These are phyloP conservation scores for Pulveroboletus sp. DNA, from an alignment of 768 basidiomycete species.

Conservation along the genomic window DNA sequence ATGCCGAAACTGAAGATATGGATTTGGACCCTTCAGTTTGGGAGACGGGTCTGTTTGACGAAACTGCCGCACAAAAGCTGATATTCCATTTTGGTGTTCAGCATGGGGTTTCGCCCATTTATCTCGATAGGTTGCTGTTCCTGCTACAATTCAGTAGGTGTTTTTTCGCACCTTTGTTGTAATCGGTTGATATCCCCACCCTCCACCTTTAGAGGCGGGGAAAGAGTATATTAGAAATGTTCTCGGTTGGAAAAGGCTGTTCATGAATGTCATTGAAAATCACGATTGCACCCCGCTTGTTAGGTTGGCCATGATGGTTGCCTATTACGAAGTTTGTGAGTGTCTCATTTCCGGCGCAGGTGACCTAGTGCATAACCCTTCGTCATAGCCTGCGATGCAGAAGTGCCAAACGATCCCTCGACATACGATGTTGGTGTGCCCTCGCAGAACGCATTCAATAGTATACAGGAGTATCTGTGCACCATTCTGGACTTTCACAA, in stretches of 20 bases:
- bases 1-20: no score
- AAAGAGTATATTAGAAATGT: constrained; percentile 16
- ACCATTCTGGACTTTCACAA: constrained; percentile 9
- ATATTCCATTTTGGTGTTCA: no score
- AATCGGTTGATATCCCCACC: not conserved
- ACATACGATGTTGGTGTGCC: not conserved
- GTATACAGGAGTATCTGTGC: constrained; percentile 12
- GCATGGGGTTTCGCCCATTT: no score
- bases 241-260: constrained; percentile 5
- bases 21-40: no score
- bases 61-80: no score
- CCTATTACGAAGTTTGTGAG: constrained; percentile 23
- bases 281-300: constrained; percentile 11
- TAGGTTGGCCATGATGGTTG: constrained; percentile 16
- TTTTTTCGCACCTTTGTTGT: not conserved
- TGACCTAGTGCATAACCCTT: not conserved
- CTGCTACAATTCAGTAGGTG: no score
- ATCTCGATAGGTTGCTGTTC: no score
- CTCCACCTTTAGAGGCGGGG: constrained; percentile 11
- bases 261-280: constrained; percentile 7
- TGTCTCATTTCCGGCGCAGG: not conserved
- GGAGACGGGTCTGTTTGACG: no score
- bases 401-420: not conserved
- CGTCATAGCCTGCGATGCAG: constrained; percentile 10
- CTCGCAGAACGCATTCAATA: constrained; percentile 2